Conservation (phyloP, 129 eudicot genomes). For the Flaveria sonorensis region DNA sequence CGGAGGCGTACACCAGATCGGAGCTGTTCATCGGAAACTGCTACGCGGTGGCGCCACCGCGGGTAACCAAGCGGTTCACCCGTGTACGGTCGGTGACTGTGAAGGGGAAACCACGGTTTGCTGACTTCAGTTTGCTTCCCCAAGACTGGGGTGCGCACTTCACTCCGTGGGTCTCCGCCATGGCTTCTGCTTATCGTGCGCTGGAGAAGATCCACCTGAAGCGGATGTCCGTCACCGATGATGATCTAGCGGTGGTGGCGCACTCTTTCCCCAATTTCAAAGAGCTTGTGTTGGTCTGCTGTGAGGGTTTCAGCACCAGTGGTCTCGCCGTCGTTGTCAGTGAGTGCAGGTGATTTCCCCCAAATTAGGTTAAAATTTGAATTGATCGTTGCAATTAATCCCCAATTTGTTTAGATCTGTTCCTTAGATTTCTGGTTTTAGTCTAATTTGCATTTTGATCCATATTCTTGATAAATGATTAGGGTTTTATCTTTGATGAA, state of each 20-base stretch:
- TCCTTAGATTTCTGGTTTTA: neutral
- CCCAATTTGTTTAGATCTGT: constrained; percentile 1
- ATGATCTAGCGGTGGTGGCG: constrained; percentile 53
- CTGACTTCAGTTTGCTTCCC: constrained; percentile 68
- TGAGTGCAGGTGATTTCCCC: constrained; percentile 56
- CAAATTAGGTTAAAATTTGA: neutral
- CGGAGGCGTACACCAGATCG: constrained; percentile 62
- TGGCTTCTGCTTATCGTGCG: constrained; percentile 43
- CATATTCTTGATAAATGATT: too few relatives aligned
- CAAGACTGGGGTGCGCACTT: constrained; percentile 75
- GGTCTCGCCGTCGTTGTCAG: constrained; percentile 63
- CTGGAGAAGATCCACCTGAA: constrained; percentile 65
- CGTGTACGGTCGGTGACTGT: constrained; percentile 45
- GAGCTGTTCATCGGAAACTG: constrained; percentile 64
- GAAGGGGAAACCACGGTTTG: constrained; percentile 77
- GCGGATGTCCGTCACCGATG: constrained; percentile 67
- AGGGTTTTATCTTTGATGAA: too few relatives aligned
- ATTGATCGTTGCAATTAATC: neutral
- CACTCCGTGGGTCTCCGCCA: constrained; percentile 49
- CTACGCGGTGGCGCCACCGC: constrained; percentile 47
- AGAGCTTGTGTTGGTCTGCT: constrained; percentile 69
- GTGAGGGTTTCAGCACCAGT: constrained; percentile 69
- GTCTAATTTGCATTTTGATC: neutral
- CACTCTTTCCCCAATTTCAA: constrained; percentile 53
- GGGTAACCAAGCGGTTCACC: constrained; percentile 48